Evolutionary conservation across 805 yeast genomes (phyloP), one percentile per base, ranked within the genome.

Genomic region (Blastobotrys americana): DNA sequence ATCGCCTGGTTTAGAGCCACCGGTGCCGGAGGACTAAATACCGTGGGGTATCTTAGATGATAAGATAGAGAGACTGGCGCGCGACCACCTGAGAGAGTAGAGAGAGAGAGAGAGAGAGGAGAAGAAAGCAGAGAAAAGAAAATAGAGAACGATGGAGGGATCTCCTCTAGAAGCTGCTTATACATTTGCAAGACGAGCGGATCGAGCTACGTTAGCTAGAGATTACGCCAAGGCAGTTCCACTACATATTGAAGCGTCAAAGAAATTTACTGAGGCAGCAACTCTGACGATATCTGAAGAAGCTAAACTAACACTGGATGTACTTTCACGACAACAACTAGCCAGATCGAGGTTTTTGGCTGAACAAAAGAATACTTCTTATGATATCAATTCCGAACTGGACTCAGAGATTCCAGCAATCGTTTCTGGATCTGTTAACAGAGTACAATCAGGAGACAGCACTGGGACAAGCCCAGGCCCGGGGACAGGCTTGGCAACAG

Each of bases 121-220:
- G n/a, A n/a, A n/a, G n/a, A n/a, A n/a, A n/a, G n/a, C n/a, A n/a
- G n/a, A n/a, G n/a, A n/a, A n/a, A n/a, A n/a, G n/a, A n/a, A 21
- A 5, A 18, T 6, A 28, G 8, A 5, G 25, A 4, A 27, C 6
- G 13, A 52, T 50, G 54, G 53, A 50, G 9, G 50, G 48, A 22
- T 48, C 54, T 19, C 52, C 55, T 19, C 37, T 52, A 23, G 54
- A 52, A 20, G 43, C 28, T 20, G 74, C 74, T 2, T 78, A 76
- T 50, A 68, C 69, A 22, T 57, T 71, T 3, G 76, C 77, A 16
- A 73, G 72, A 44, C 67, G 64, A 37, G 84, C 83, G 0, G 83
- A 80, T 48, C 57, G 63, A 21, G 68, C 74, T 9, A 66, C 70
- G 1, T 48, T 67, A 23, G 64, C 67, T 37, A 71, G 71, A 5